Conservation (phyloP, 139 green algal genomes). For the Tetraselmis chui region DNA sequence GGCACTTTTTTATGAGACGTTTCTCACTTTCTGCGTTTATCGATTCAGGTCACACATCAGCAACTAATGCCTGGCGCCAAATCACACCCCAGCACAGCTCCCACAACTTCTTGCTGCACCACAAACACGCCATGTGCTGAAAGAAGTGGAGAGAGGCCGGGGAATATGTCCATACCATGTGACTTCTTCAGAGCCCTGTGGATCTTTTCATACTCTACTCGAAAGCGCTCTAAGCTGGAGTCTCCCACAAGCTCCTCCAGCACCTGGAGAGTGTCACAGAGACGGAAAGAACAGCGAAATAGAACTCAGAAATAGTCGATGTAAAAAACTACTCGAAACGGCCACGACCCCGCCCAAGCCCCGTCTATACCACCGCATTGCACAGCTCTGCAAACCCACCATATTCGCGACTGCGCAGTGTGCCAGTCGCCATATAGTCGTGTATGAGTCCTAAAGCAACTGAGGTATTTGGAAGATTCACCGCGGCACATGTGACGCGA, state of each 20-base stretch:
- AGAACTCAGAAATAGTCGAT: background rate
- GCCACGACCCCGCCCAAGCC: background rate
- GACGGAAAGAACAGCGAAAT: background rate
- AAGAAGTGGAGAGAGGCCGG: too few species aligned
- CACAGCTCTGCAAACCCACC: too few species aligned
- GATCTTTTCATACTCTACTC: slow-evolving; percentile 87
- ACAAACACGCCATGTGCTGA: too few species aligned
- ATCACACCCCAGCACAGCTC: too few species aligned
- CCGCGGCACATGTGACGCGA: too few species aligned
- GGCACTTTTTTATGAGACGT: slow-evolving; percentile 75
- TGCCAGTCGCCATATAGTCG: too few species aligned
- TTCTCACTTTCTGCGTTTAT: slow-evolving; percentile 76
- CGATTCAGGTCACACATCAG: too few species aligned
- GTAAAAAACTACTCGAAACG: background rate
- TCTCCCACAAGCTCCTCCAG: slow-evolving; percentile 71
- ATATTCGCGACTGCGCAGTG: too few species aligned
- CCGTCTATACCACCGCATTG: background rate
- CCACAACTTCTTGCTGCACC: too few species aligned
- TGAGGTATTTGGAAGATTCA: too few species aligned
- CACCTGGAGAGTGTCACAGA: slow-evolving; percentile 44
- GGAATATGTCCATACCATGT: slow-evolving; percentile 46
- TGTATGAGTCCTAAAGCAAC: background rate
- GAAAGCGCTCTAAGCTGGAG: slow-evolving; percentile 65
- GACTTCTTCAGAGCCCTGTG: slow-evolving; percentile 77
- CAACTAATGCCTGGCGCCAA: too few species aligned